These are phyloP conservation scores for Candida odintsovae DNA, from an alignment of 805 yeast genomes.

Conservation along the genomic window DNA sequence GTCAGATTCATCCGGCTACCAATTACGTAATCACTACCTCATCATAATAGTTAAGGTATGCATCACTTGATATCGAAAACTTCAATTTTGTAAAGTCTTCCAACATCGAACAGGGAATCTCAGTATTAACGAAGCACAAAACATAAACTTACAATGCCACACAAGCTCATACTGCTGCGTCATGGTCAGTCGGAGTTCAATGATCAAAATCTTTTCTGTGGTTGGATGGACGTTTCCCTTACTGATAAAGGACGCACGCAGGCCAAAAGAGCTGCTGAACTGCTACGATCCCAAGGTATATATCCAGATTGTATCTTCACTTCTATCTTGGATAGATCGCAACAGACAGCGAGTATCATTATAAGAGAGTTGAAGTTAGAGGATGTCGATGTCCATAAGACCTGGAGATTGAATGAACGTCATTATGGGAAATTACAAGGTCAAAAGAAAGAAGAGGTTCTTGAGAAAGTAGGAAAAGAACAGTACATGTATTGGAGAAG, in stretches of 20 bases:
- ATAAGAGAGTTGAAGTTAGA: conserved; percentile 47
- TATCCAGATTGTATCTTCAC: conserved; percentile 61
- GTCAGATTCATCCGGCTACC: neutral
- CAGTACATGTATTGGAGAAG: conserved; percentile 77
- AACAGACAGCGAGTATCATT: conserved; percentile 68
- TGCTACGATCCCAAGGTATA: conserved; percentile 43
- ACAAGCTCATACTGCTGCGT: conserved; percentile 54
- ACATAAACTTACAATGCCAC: conserved; percentile 8
- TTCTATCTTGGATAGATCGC: conserved; percentile 67
- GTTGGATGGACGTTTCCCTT: conserved; percentile 76
- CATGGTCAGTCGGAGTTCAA: conserved; percentile 85
- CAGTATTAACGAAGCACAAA: neutral
- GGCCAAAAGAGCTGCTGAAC: conserved; percentile 58
- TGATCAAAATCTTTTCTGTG: conserved; percentile 70
- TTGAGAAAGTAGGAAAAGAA: conserved; percentile 62
- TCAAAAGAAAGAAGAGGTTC: conserved; percentile 59
- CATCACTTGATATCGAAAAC: neutral
- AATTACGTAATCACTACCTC: neutral
- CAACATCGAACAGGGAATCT: neutral
- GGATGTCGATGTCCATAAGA: conserved; percentile 50
- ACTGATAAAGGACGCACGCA: conserved; percentile 64
- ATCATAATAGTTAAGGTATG: neutral
- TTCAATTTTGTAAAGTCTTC: neutral
- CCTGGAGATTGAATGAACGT: conserved; percentile 80
- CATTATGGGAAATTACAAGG: conserved; percentile 85